Conservation (phyloP, 257 asterid species). For the Jacaranda mimosifolia region DNA sequence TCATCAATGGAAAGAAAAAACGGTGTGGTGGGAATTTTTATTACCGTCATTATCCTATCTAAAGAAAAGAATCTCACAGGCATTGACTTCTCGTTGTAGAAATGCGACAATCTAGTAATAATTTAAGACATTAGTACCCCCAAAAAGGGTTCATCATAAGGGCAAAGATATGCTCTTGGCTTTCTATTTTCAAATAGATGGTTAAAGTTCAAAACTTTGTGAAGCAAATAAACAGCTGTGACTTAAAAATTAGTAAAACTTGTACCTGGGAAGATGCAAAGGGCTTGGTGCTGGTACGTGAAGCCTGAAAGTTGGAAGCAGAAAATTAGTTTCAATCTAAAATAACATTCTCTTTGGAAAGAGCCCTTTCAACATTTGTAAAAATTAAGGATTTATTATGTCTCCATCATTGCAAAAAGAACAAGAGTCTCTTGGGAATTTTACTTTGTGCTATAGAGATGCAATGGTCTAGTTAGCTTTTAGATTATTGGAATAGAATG, state of each 20-base stretch:
- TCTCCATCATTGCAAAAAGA: not conserved
- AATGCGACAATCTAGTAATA: not conserved
- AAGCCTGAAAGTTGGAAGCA: not conserved
- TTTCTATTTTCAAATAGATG: not conserved
- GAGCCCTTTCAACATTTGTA: not conserved
- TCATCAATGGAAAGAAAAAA: not conserved
- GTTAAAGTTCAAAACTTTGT: not conserved
- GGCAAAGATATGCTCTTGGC: not conserved
- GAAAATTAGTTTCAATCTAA: constrained; percentile 1
- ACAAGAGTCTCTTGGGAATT: not conserved
- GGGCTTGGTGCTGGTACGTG: not conserved
- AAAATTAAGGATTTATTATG: not conserved
- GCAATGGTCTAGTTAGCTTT: not conserved
- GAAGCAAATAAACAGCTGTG: not conserved
- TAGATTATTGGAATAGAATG: not conserved
- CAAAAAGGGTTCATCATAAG: too few species aligned
- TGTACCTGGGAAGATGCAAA: not conserved
- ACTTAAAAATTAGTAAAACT: not conserved
- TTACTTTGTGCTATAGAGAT: not conserved
- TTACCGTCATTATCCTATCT: not conserved
- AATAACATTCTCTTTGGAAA: not conserved
- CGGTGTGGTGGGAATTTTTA: not conserved
- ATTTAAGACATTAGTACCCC: not conserved
- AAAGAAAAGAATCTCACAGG: not conserved
- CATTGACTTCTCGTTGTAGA: not conserved